Evolutionary conservation across 192 early-diverging fungal species (phyloP).

Genomic region (Nowakowskiella sp.): DNA sequence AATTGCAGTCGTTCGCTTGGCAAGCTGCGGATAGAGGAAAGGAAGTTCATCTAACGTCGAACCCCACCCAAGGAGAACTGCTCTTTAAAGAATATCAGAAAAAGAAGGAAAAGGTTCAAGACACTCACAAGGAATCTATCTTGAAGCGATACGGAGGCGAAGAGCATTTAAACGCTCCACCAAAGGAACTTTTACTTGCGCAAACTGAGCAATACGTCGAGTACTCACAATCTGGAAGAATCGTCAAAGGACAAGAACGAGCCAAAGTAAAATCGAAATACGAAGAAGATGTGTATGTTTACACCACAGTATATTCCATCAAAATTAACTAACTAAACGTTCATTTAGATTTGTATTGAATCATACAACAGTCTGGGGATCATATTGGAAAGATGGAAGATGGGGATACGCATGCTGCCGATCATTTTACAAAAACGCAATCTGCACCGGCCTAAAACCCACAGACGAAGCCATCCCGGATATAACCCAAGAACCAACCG

Average conservation of each 20-base stretch:
- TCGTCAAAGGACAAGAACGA: slow-evolving; percentile 75
- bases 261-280: slow-evolving; percentile 77
- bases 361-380: slow-evolving; percentile 87
- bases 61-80: slow-evolving; percentile 91
- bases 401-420: slow-evolving; percentile 98
- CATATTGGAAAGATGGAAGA: slow-evolving; percentile 86
- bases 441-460: slow-evolving; percentile 67
- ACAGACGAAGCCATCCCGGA: not conserved
- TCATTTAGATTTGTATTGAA: slow-evolving; percentile 59
- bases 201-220: slow-evolving; percentile 95
- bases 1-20: slow-evolving; percentile 91
- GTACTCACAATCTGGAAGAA: slow-evolving; percentile 84
- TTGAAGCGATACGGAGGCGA: slow-evolving; percentile 89
- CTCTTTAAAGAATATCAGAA: slow-evolving; percentile 78
- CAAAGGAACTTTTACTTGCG: slow-evolving; percentile 81
- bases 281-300: slow-evolving; percentile 74
- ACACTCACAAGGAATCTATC: slow-evolving; percentile 64
- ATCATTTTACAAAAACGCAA: slow-evolving; percentile 67
- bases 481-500: not conserved
- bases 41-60: slow-evolving; percentile 82
- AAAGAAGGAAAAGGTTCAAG: slow-evolving; percentile 73
- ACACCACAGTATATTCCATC: slow-evolving; percentile 1
- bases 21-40: slow-evolving; percentile 78
- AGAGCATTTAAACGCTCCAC: slow-evolving; percentile 83
- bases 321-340: not conserved